Percentiles rank a stretch among this genome's conserved stretches.
Conservation (phyloP, 805 yeast genomes). For the Isabelozyma heimii region DNA sequence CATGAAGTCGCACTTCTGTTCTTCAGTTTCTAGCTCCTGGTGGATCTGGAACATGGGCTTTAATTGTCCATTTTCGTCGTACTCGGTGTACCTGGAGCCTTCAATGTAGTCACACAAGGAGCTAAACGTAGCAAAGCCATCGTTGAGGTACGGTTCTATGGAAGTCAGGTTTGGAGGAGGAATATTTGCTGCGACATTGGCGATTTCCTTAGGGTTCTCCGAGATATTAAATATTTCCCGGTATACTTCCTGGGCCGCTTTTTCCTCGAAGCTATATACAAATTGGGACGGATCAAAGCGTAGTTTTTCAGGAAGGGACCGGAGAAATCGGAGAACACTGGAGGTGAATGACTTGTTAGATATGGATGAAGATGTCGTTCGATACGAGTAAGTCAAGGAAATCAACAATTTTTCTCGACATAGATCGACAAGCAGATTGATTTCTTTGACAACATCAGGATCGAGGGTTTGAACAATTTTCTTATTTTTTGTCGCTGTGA, state of each 20-base stretch:
- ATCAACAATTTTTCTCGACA: background rate
- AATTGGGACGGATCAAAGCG: background rate
- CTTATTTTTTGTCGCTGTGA: background rate
- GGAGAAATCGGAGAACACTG: background rate
- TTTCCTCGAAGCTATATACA: background rate
- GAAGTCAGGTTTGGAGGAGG: background rate
- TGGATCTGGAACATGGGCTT: constrained; percentile 15
- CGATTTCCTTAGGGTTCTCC: background rate
- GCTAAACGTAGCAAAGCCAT: constrained; percentile 6
- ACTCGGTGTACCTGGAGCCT: constrained; percentile 9
- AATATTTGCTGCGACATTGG: background rate
- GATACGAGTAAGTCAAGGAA: background rate
- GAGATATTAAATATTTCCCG: background rate
- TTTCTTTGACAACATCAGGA: background rate
- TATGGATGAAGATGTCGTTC: background rate
- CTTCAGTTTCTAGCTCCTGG: constrained; percentile 11
- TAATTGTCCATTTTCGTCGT: constrained; percentile 1
- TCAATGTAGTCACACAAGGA: constrained; percentile 20
- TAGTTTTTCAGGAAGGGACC: background rate
- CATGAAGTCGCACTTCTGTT: constrained; percentile 18
- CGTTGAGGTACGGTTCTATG: background rate
- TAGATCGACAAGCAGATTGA: background rate
- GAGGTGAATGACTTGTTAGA: background rate
- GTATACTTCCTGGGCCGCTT: background rate
- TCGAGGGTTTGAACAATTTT: background rate